Evolutionary conservation across 1,284 basidiomycete species (phyloP).

Genomic region (Amylostereum areolatum): DNA sequence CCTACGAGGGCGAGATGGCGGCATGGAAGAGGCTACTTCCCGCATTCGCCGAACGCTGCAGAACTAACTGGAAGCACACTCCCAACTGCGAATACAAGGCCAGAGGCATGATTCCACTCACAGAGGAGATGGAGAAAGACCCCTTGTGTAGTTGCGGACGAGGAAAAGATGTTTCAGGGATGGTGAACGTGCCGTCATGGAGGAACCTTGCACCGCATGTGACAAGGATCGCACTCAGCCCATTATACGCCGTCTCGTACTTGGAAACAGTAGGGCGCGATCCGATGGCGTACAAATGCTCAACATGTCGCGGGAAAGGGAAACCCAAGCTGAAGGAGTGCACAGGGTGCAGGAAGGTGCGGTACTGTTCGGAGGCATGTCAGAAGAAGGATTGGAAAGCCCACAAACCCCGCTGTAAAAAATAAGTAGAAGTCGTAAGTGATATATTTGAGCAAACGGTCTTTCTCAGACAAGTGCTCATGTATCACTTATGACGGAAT

Average conservation of each 20-base stretch:
- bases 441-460: too few relatives aligned
- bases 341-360: constrained; percentile 17
- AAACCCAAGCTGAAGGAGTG: constrained; percentile 17
- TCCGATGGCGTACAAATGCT: constrained; percentile 17
- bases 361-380: constrained; percentile 23
- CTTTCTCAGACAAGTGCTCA: too few relatives aligned
- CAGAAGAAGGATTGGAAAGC: constrained; percentile 24
- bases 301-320: constrained; percentile 19
- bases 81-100: constrained; percentile 25
- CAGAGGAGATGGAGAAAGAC: constrained; percentile 17
- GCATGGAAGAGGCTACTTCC: constrained; percentile 31
- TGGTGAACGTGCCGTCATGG: constrained; percentile 22
- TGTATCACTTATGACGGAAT: too few relatives aligned
- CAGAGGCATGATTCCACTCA: constrained; percentile 20
- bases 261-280: constrained; percentile 23
- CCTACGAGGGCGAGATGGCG: constrained; percentile 19
- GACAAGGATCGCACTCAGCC: constrained; percentile 27
- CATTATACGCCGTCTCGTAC: constrained; percentile 31
- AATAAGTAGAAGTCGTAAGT: too few relatives aligned
- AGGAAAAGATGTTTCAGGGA: constrained; percentile 26
- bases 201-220: constrained; percentile 22
- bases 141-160: constrained; percentile 31
- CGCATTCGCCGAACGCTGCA: constrained; percentile 31
- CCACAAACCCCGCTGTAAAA: constrained; percentile 14
- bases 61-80: constrained; percentile 27